Conservation (phyloP, 2,329 filamentous ascomycete genomes). For the Ceratocystis cacaofunesta region DNA sequence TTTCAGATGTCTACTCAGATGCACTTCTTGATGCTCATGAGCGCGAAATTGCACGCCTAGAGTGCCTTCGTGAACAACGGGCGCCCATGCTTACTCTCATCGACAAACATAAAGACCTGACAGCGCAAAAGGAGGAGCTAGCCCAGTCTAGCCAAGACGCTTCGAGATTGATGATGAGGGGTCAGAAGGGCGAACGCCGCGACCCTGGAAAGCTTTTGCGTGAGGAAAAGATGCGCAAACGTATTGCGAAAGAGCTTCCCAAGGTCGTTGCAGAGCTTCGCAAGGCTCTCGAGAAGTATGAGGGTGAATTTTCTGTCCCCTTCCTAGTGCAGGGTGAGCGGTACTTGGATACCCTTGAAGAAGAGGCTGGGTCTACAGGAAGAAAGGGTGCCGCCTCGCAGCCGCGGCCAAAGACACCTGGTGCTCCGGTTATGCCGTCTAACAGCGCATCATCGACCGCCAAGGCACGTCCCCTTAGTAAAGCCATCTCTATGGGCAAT, state of each 20-base stretch:
- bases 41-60: conserved; percentile 69
- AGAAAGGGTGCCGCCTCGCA: conserved; percentile 36
- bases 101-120: conserved; percentile 66
- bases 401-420: conserved; percentile 29
- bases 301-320: conserved; percentile 83
- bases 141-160: conserved; percentile 88
- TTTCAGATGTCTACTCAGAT: conserved; percentile 94
- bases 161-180: conserved; percentile 78
- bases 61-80: conserved; percentile 72
- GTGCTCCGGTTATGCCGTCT: conserved; percentile 54
- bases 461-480: conserved; percentile 24
- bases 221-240: conserved; percentile 97
- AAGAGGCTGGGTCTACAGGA: conserved; percentile 30
- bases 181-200: conserved; percentile 82
- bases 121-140: conserved; percentile 76
- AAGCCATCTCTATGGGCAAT: conserved; percentile 18
- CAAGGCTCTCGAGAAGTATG: conserved; percentile 71
- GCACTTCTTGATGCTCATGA: conserved; percentile 90
- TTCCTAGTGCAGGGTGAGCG: conserved; percentile 87
- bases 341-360: conserved; percentile 74
- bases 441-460: conserved; percentile 37
- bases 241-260: conserved; percentile 87
- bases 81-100: conserved; percentile 69
- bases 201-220: conserved; percentile 86
- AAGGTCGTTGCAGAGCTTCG: conserved; percentile 77